Conservation (phyloP, 2,329 filamentous ascomycete genomes). For the Aureobasidium leucospermi region DNA sequence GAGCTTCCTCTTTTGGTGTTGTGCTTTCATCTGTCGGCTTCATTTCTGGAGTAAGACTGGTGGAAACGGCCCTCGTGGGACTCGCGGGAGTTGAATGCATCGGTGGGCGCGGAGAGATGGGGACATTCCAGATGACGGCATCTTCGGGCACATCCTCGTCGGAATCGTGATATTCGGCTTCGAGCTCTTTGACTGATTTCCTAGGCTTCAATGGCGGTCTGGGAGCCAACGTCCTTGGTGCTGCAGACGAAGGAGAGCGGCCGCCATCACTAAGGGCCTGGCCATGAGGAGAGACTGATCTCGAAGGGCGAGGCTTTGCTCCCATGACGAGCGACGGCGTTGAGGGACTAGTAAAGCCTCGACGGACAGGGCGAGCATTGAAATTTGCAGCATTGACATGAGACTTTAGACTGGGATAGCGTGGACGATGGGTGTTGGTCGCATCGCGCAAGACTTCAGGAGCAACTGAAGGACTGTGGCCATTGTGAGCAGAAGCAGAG, state of each 20-base stretch:
- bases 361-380: slow-evolving; percentile 29
- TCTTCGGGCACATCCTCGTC: slow-evolving; percentile 72
- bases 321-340: slow-evolving; percentile 19
- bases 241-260: slow-evolving; percentile 17
- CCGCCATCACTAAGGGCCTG: slow-evolving; percentile 18
- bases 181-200: slow-evolving; percentile 63
- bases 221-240: slow-evolving; percentile 17
- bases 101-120: slow-evolving; percentile 57
- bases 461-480: background rate
- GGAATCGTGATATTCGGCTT: slow-evolving; percentile 71
- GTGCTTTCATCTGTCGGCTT: background rate
- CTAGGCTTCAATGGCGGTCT: slow-evolving; percentile 59
- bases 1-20: background rate
- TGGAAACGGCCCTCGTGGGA: slow-evolving; percentile 26
- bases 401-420: slow-evolving; percentile 34
- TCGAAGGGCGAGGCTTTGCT: slow-evolving; percentile 20
- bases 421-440: slow-evolving; percentile 29
- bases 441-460: slow-evolving; percentile 27
- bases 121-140: slow-evolving; percentile 72
- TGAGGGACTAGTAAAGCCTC: slow-evolving; percentile 34
- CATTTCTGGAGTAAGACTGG: slow-evolving; percentile 15
- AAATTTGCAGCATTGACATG: slow-evolving; percentile 33
- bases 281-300: slow-evolving; percentile 28
- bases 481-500: background rate
- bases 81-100: slow-evolving; percentile 23